Evolutionary conservation across 768 basidiomycete genomes (phyloP).

Genomic region (Dictyophora rubrovolvata): DNA sequence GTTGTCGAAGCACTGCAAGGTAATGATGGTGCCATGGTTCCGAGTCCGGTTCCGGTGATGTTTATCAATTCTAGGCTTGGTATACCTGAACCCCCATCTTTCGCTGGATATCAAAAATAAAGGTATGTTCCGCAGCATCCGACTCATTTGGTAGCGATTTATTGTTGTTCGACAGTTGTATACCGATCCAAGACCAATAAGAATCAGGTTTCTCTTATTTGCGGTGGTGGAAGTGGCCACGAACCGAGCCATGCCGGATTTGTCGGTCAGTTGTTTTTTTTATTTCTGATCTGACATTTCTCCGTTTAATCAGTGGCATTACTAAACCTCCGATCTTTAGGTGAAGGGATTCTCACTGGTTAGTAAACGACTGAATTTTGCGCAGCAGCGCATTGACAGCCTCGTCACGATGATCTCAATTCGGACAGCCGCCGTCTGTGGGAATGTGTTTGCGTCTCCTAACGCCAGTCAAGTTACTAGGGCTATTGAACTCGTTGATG

Average conservation of each 20-base stretch:
- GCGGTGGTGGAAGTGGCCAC: constrained; percentile 82
- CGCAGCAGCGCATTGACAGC: neutral
- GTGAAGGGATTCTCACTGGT: constrained; percentile 73
- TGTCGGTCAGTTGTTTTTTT: constrained; percentile 47
- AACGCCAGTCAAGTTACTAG: constrained; percentile 76
- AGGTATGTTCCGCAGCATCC: constrained; percentile 31
- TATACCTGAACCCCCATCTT: constrained; percentile 53
- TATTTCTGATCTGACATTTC: neutral
- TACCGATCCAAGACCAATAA: constrained; percentile 46
- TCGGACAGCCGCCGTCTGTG: constrained; percentile 62
- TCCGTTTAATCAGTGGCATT: neutral
- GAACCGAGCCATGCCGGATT: constrained; percentile 87
- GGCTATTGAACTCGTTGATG: constrained; percentile 67
- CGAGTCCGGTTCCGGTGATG: neutral
- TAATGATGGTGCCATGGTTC: constrained; percentile 32
- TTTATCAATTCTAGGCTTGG: constrained; percentile 6
- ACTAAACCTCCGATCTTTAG: constrained; percentile 24
- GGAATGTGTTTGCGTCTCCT: constrained; percentile 85
- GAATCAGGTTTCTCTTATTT: constrained; percentile 65
- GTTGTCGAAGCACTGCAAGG: constrained; percentile 75
- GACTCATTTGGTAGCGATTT: neutral
- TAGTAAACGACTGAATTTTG: constrained; percentile 5
- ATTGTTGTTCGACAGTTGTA: constrained; percentile 36
- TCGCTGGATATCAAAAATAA: constrained; percentile 61
- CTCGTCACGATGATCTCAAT: constrained; percentile 1